phyloP scores from a whole-genome alignment of 371 early-diverging fungal species.

The Actinomortierella wolfii region DNA sequence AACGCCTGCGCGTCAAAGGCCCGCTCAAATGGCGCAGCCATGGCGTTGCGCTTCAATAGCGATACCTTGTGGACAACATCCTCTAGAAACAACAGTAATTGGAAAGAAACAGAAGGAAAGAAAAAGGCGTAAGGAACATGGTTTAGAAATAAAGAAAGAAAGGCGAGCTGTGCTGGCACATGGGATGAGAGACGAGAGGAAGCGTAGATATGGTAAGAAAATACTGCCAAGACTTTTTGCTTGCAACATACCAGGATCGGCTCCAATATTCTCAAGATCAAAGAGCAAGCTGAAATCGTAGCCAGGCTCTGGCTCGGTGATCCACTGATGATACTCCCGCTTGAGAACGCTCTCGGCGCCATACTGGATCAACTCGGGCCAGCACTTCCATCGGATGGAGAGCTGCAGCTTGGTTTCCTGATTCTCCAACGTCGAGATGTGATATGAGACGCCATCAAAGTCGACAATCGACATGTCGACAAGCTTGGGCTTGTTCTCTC shows the following conservation, averaged over 20 bases:
- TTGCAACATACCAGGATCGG: conserved; percentile 62
- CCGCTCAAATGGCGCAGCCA: conserved; percentile 92
- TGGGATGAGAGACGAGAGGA: not conserved
- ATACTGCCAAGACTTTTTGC: not conserved
- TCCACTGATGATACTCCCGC: conserved; percentile 79
- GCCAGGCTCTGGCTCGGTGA: conserved; percentile 71
- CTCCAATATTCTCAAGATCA: conserved; percentile 77
- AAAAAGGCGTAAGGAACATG: not conserved
- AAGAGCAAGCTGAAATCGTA: conserved; percentile 86
- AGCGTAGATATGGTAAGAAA: too few species aligned
- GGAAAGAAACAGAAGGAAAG: not conserved
- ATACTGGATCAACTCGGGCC: conserved; percentile 72
- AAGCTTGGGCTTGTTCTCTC: conserved; percentile 82
- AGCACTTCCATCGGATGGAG: conserved; percentile 87
- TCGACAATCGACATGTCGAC: conserved; percentile 87
- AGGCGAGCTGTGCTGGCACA: not conserved
- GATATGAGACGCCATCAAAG: conserved; percentile 94
- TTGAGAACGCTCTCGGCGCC: conserved; percentile 82
- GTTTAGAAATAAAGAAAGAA: conserved; percentile 8
- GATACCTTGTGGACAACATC: conserved; percentile 80
- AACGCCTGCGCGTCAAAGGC: conserved; percentile 87
- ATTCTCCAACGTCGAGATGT: conserved; percentile 75
- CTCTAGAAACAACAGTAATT: conserved; percentile 49
- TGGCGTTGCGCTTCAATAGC: conserved; percentile 88
- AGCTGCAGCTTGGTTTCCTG: conserved; percentile 71